Evolutionary conservation across 345 rosid genomes (phyloP), one percentile per base, ranked within the genome.

Genomic region (Pistacia integerrima): DNA sequence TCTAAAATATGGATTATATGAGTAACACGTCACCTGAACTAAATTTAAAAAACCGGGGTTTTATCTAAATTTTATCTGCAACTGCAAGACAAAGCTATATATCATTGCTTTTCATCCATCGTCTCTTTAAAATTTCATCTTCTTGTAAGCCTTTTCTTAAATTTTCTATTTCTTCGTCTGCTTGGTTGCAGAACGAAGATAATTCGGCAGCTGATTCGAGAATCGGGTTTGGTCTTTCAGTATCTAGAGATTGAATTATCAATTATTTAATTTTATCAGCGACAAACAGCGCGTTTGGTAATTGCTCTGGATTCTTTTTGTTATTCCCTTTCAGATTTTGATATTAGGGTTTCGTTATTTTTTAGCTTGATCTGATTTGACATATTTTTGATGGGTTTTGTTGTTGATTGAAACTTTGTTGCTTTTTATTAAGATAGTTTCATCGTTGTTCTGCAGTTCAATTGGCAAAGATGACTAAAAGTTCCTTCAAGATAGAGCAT

Each of bases 401-500:
- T 54, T 54, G 20, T 54, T 25, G 44, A 66, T 20, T 11, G 41
- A 36, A 64, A 17, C 48, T 64, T 36, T 54, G 46, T 35, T 36
- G 4, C 0, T 38, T 41, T 14, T 64, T 3, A 12, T 51, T 51
- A 54, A 54, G 16, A 13, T 54, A 62, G 56, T 38, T 16, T 61
- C 62, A 41, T 9, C 52, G 33, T 14, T 72, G 22, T 73, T 76
- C 49, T 75, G 76, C 74, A 74, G 78, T 28, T 14, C 51, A 76
- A 68, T 36, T 33, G 66, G 46, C 44, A 56, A 83, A 57, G 68
- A 88, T 92, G 97, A 62, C 79, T 20, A 90, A 81, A 69, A 85
- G 90, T 73, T 56, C 82, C 82, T 92, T 90, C 87, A 92, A 92
- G 90, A 55, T 81, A 12, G 90, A 90, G 63, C 90, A 92, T 67